phyloP scores from a whole-genome alignment of 1,139 yeast genomes.

The Scheffersomyces stambukii region DNA sequence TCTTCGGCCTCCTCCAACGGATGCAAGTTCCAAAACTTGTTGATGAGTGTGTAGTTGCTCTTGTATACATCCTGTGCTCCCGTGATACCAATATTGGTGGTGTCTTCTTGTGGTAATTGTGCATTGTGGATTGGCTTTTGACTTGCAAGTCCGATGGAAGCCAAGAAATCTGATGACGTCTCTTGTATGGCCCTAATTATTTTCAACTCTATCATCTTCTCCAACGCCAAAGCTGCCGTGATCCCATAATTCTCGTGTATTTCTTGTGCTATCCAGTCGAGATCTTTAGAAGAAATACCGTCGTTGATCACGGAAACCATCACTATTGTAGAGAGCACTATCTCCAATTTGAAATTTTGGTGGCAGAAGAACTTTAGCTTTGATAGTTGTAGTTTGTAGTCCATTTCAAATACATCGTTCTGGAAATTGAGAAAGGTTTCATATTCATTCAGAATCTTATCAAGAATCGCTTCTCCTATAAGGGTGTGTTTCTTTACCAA shows the following conservation, averaged over 20 bases:
- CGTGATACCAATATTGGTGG: conserved; percentile 24
- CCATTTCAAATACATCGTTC: conserved; percentile 64
- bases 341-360: conserved; percentile 25
- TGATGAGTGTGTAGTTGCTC: conserved; percentile 35
- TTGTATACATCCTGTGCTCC: conserved; percentile 30
- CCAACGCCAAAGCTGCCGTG: conserved; percentile 31
- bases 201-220: conserved; percentile 21
- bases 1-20: conserved; percentile 26
- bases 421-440: conserved; percentile 63
- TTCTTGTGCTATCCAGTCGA: conserved; percentile 44
- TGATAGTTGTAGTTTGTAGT: conserved; percentile 49
- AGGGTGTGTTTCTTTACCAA: conserved; percentile 71
- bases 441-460: conserved; percentile 45
- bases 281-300: conserved; percentile 62
- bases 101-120: conserved; percentile 9
- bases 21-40: conserved; percentile 45
- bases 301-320: conserved; percentile 57
- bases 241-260: conserved; percentile 60
- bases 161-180: conserved; percentile 22
- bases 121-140: conserved; percentile 4
- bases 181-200: conserved; percentile 23
- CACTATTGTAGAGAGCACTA: conserved; percentile 47
- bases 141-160: conserved; percentile 19
- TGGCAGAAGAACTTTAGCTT: conserved; percentile 48
- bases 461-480: conserved; percentile 66